Base-by-base conservation (phyloP, 768 basidiomycete genomes). In the Leccinum aurantiacum region DNA sequence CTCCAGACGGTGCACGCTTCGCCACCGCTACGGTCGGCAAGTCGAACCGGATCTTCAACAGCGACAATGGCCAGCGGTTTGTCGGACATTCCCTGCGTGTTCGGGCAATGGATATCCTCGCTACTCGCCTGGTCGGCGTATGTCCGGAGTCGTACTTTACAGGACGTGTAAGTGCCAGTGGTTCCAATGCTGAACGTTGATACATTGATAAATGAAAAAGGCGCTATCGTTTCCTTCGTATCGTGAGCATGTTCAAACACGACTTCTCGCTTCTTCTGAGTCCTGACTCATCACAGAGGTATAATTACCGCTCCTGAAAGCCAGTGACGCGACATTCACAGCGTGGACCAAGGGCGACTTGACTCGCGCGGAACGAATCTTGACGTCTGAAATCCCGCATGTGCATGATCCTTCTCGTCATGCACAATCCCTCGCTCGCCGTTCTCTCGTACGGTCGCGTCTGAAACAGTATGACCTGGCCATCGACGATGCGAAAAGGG, bases 401-500 rank as follows among this genome's bases (percentile, higher is more conserved):
- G 11, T 25, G 0, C 24, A 27, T 1, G 14, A 22, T n/a, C 5
- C n/a, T 22, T 27, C 15, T 31, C 46, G n/a, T 15, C 53, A 17
- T 24, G 44, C 63, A 6, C 33, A 15, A 3, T 17, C 51, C 11
- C 62, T 62, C 1, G 60, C 62, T 17, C 31, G 46, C 13, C 62
- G 53, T 0, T 22, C 60, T 7, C 19, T 63, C 4, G 14, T 54
- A 10, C 38, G 60, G 6, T 19, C 6, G 1, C 62, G 48, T 14
- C 25, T 25, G 9, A 27, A 37, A 6, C 52, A 53, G 7, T 49
- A n/a, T 11, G 33, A 59, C 3, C 41, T 24, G 19, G 63, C 58
- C n/a, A 37, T 60, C 8, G 56, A 57, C 3, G 63, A 64, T 27
- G 62, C 58, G 0, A 60, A 41, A 38, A 15, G n/a, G 56, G 64